Conservation (phyloP, 192 early-diverging fungal species). For the Phlyctochytrium arcticum region DNA sequence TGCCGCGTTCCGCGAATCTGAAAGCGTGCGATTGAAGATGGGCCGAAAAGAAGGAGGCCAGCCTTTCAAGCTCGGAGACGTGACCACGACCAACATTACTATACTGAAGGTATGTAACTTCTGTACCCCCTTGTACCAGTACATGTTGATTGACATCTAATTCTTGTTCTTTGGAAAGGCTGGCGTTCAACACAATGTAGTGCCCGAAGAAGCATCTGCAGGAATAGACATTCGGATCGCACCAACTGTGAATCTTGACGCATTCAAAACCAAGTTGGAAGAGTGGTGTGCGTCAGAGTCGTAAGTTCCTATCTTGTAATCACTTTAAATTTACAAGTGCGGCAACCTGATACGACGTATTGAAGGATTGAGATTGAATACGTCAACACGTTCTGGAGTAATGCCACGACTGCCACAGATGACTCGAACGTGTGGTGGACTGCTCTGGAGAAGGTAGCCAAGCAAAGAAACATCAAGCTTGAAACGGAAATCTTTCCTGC, state of each 20-base stretch:
- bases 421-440: constrained; percentile 71
- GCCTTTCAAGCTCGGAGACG: constrained; percentile 63
- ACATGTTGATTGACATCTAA: background rate
- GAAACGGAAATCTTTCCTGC: constrained; percentile 82
- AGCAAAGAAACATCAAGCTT: constrained; percentile 50
- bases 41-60: constrained; percentile 51
- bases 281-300: constrained; percentile 27
- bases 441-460: constrained; percentile 51
- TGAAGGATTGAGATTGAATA: constrained; percentile 63
- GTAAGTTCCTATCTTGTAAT: background rate
- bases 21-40: constrained; percentile 53
- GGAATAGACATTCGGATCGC: constrained; percentile 71
- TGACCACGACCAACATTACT: constrained; percentile 77
- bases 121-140: too few relatives aligned
- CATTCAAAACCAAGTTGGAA: constrained; percentile 53
- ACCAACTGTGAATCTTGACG: constrained; percentile 59
- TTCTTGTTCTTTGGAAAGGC: background rate
- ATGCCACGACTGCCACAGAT: constrained; percentile 49
- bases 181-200: constrained; percentile 69
- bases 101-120: constrained; percentile 53
- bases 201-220: constrained; percentile 61
- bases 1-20: constrained; percentile 62
- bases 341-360: background rate
- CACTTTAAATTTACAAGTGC: background rate
- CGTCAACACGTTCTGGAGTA: constrained; percentile 58